Conservation (phyloP, 2,329 filamentous ascomycete species). For the Neoascochyta sp. region DNA sequence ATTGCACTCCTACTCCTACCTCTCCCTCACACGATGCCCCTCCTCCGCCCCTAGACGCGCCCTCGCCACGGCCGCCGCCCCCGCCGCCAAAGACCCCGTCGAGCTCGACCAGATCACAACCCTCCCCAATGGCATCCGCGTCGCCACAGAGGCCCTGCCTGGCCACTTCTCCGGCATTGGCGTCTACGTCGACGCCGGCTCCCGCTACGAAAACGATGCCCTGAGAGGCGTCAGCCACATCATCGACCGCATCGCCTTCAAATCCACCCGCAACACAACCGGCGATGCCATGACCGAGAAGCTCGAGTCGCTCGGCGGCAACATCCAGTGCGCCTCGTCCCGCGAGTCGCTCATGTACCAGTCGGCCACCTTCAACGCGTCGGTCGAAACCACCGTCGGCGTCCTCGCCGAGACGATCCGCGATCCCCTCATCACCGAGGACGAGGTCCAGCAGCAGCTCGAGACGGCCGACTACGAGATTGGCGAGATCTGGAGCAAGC, state of each 20-base stretch:
- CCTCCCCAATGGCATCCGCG: constrained; percentile 85
- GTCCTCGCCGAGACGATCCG: constrained; percentile 92
- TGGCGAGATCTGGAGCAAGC: constrained; percentile 95
- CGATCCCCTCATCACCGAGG: constrained; percentile 76
- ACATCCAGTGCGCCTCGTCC: constrained; percentile 94
- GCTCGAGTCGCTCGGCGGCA: constrained; percentile 84
- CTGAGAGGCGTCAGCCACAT: constrained; percentile 92
- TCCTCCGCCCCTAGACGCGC: constrained; percentile 4
- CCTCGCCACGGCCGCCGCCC: constrained; percentile 5
- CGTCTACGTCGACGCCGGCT: constrained; percentile 93
- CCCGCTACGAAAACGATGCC: constrained; percentile 82
- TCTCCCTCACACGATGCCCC: constrained; percentile 2
- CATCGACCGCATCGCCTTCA: constrained; percentile 93
- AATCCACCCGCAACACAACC: constrained; percentile 68
- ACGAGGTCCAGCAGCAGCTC: constrained; percentile 82
- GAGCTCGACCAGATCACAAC: constrained; percentile 86
- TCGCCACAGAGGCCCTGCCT: constrained; percentile 90
- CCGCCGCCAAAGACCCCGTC: constrained; percentile 65
- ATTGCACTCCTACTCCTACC: too few species aligned
- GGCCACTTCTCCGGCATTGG: constrained; percentile 94
- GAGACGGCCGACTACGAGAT: constrained; percentile 94
- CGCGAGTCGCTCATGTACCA: constrained; percentile 98
- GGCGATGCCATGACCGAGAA: constrained; percentile 84
- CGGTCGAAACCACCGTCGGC: constrained; percentile 76
- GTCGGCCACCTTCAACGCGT: constrained; percentile 92